A percentile compares a stretch with the other conserved stretches of the same genome.
Conservation (phyloP, 2,329 filamentous ascomycete species). For the Pestalotiopsis sp. region DNA sequence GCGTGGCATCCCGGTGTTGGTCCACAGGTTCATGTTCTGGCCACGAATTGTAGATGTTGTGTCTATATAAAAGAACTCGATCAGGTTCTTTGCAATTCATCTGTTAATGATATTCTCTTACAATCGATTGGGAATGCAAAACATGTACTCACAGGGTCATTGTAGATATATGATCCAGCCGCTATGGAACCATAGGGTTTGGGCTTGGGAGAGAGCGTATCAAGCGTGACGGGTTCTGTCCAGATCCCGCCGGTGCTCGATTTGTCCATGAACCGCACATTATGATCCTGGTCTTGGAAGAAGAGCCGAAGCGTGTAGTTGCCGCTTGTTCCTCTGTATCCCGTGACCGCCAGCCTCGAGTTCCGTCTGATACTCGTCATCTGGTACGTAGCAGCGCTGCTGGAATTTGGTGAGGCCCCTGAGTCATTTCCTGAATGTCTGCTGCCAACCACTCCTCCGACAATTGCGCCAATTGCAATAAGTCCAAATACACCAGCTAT, state of each 20-base stretch:
- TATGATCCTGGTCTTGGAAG: slow-evolving; percentile 23
- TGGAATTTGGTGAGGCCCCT: not conserved
- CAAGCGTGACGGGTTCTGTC: slow-evolving; percentile 21
- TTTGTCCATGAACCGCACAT: slow-evolving; percentile 24
- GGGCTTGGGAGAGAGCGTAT: slow-evolving; percentile 22
- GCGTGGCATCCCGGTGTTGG: slow-evolving; percentile 13
- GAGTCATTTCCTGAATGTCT: not conserved
- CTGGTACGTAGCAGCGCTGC: slow-evolving; percentile 7
- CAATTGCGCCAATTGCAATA: slow-evolving; percentile 17
- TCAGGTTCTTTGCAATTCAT: slow-evolving; percentile 16
- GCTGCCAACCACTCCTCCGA: slow-evolving; percentile 22
- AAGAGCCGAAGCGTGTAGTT: slow-evolving; percentile 25
- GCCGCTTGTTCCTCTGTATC: slow-evolving; percentile 19
- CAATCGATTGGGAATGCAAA: not conserved
- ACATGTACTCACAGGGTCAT: slow-evolving; percentile 19
- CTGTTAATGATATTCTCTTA: not conserved
- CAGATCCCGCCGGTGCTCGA: slow-evolving; percentile 20
- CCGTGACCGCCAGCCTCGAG: slow-evolving; percentile 25
- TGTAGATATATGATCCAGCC: slow-evolving; percentile 21
- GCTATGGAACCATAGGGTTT: slow-evolving; percentile 23
- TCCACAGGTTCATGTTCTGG: slow-evolving; percentile 22
- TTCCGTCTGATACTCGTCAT: slow-evolving; percentile 19
- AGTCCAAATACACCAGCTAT: slow-evolving; percentile 18
- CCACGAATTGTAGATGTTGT: slow-evolving; percentile 20
- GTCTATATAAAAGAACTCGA: slow-evolving; percentile 27